phyloP scores from a whole-genome alignment of 345 rosid species.

The Arabidopsis arenosa region DNA sequence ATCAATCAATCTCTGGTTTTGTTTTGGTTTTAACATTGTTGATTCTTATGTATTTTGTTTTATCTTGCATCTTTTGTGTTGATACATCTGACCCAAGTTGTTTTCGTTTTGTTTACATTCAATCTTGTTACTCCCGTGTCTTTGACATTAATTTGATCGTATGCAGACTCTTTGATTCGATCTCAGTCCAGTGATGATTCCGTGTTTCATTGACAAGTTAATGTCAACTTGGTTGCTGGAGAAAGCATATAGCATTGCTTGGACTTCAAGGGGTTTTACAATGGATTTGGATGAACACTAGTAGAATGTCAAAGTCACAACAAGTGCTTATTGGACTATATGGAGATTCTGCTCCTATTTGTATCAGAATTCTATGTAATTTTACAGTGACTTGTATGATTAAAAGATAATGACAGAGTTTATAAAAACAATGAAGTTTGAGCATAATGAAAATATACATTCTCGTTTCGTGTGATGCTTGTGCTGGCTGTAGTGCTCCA shows the following conservation, averaged over 20 bases:
- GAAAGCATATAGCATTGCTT: not conserved
- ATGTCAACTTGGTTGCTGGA: not conserved
- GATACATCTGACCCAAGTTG: too few species aligned
- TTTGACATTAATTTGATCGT: too few species aligned
- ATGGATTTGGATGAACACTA: not conserved
- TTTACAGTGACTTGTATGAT: not conserved
- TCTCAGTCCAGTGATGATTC: too few species aligned
- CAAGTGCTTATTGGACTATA: not conserved
- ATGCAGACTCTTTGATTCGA: too few species aligned
- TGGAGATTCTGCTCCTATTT: not conserved
- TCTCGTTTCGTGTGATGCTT: not conserved
- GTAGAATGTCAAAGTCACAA: not conserved
- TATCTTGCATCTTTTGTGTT: too few species aligned
- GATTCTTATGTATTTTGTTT: not conserved
- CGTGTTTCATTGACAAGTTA: not conserved
- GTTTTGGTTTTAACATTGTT: not conserved
- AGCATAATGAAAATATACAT: not conserved
- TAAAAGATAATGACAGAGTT: not conserved
- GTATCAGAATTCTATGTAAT: not conserved
- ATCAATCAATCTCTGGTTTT: accelerated
- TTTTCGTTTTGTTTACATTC: too few species aligned
- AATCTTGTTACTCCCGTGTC: too few species aligned
- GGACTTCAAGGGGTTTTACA: not conserved
- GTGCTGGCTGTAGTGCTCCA: not conserved
- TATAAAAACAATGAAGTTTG: not conserved